Percentiles rank a stretch among this genome's conserved stretches.
phyloP scores from a whole-genome alignment of 2,329 filamentous ascomycete genomes.

The Canariomyces notabilis region DNA sequence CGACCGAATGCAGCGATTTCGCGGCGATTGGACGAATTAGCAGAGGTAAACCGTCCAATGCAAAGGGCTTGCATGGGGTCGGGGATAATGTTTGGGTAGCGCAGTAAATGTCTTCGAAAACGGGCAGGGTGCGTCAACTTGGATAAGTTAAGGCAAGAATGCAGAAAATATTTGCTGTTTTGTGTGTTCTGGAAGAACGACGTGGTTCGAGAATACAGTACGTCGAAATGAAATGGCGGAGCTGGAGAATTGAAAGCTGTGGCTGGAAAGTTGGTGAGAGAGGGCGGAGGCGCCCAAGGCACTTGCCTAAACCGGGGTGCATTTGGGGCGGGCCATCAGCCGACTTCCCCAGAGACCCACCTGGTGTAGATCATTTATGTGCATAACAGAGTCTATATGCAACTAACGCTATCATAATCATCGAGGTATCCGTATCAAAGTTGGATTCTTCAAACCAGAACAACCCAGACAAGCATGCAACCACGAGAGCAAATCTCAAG shows the following conservation, averaged over 20 bases:
- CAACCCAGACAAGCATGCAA: too few relatives aligned
- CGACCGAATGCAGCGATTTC: constrained; percentile 11
- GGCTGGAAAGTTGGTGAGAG: constrained; percentile 24
- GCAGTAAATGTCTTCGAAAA: background rate
- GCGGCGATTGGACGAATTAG: constrained; percentile 7
- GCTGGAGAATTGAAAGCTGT: constrained; percentile 19
- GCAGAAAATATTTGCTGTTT: constrained; percentile 16
- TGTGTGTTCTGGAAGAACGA: constrained; percentile 14
- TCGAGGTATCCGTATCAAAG: too few relatives aligned
- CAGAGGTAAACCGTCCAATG: constrained; percentile 8
- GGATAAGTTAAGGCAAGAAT: constrained; percentile 17
- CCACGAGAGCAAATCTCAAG: too few relatives aligned
- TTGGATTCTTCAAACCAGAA: too few relatives aligned
- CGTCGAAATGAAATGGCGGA: constrained; percentile 24
- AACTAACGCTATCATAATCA: too few relatives aligned
- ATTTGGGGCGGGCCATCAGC: background rate
- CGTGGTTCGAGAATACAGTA: constrained; percentile 4
- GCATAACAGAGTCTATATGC: too few relatives aligned
- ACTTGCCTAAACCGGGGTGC: background rate
- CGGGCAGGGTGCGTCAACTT: constrained; percentile 1
- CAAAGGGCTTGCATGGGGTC: constrained; percentile 8
- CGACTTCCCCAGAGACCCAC: background rate
- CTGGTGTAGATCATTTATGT: too few relatives aligned
- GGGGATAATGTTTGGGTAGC: background rate
- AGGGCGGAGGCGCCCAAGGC: constrained; percentile 4